Conservation (phyloP, 2,329 filamentous ascomycete species). For the Fusarium chaquense region DNA sequence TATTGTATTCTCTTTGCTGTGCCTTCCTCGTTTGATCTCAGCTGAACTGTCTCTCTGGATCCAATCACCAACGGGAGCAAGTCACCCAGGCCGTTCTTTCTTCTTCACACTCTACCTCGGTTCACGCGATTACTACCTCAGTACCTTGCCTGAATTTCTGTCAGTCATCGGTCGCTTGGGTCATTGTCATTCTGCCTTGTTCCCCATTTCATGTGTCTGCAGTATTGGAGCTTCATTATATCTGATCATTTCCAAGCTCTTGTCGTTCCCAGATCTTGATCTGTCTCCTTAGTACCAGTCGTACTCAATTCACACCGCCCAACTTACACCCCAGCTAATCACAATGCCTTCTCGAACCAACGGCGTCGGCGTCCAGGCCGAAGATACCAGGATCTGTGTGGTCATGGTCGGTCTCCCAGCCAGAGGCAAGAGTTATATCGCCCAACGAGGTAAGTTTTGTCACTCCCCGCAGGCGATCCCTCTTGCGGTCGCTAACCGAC, state of each 20-base stretch:
- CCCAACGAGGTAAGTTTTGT: constrained; percentile 82
- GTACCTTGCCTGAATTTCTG: not conserved
- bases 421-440: constrained; percentile 96
- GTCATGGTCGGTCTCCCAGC: constrained; percentile 98
- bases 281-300: constrained; percentile 34
- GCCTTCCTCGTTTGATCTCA: constrained; percentile 27
- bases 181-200: not conserved
- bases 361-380: constrained; percentile 83
- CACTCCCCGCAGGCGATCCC: not conserved
- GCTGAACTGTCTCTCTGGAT: constrained; percentile 17
- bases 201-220: constrained; percentile 44
- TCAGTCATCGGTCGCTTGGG: constrained; percentile 25
- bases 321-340: constrained; percentile 15
- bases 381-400: constrained; percentile 96
- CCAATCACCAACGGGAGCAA: constrained; percentile 9
- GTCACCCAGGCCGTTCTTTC: constrained; percentile 28
- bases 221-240: constrained; percentile 43
- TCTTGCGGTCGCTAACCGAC: constrained; percentile 23
- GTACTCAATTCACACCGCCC: constrained; percentile 6
- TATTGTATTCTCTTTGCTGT: not conserved
- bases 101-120: constrained; percentile 29
- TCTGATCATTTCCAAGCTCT: constrained; percentile 27
- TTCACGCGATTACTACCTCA: constrained; percentile 26
- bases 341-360: constrained; percentile 66
- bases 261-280: constrained; percentile 22